These are phyloP conservation scores for Jaapia argillacea DNA, from an alignment of 768 basidiomycete species.

Conservation along the genomic window DNA sequence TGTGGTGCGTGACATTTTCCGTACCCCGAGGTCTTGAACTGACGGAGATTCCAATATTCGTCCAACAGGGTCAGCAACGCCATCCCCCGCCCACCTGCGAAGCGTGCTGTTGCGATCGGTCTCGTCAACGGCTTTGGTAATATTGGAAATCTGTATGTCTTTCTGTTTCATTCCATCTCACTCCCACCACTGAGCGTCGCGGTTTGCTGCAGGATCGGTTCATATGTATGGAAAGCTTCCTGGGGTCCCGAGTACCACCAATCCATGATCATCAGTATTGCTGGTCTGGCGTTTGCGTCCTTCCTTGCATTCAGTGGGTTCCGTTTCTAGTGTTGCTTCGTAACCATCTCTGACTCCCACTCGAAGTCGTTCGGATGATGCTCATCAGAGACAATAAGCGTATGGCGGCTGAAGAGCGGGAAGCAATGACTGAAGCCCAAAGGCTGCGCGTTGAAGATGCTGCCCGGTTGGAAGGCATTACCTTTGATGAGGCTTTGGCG, in stretches of 20 bases:
- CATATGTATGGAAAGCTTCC: conserved; percentile 48
- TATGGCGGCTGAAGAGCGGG: conserved; percentile 38
- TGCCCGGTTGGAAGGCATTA: conserved; percentile 47
- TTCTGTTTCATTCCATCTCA: neutral
- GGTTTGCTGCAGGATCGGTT: conserved; percentile 35
- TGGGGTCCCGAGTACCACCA: conserved; percentile 58
- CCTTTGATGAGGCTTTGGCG: conserved; percentile 48
- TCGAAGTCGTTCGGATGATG: conserved; percentile 33
- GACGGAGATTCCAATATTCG: too few species aligned
- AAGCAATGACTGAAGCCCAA: conserved; percentile 32
- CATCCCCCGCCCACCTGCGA: conserved; percentile 51
- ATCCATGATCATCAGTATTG: conserved; percentile 43
- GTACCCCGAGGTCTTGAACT: too few species aligned
- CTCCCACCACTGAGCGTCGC: neutral
- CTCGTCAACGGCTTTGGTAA: conserved; percentile 55
- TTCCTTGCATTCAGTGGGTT: conserved; percentile 24
- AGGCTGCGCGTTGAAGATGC: conserved; percentile 45
- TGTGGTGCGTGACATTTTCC: too few species aligned
- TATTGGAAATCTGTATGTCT: conserved; percentile 45
- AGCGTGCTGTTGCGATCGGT: conserved; percentile 44
- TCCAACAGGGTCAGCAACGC: conserved; percentile 55
- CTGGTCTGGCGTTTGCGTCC: conserved; percentile 20
- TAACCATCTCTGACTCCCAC: neutral
- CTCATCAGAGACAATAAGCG: conserved; percentile 41
- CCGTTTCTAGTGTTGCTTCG: neutral